These are phyloP conservation scores for Colletotrichum cordylinicola DNA, from an alignment of 2,329 filamentous ascomycete species.

Conservation along the genomic window DNA sequence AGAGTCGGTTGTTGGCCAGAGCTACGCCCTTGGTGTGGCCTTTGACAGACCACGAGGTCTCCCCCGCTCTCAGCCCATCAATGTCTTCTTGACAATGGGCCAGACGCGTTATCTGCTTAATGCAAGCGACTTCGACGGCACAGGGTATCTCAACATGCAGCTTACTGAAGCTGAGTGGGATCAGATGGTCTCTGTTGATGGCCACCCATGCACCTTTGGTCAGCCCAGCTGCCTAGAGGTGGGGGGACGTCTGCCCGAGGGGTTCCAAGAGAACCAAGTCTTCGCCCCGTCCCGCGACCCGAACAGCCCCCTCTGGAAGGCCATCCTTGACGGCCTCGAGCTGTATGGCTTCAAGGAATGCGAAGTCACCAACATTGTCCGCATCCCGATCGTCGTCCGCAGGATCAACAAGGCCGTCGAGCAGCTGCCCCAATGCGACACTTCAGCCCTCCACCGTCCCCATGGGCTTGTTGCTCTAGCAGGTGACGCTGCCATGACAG, in stretches of 20 bases:
- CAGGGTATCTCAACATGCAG: constrained; percentile 29
- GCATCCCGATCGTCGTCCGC: neutral
- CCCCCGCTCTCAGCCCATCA: constrained; percentile 39
- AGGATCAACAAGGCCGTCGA: neutral
- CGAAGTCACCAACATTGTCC: neutral
- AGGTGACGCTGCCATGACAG: neutral
- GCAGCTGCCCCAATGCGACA: neutral
- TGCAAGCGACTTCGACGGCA: constrained; percentile 40
- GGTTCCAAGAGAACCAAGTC: neutral
- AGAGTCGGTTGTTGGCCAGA: constrained; percentile 37
- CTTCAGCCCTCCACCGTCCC: neutral
- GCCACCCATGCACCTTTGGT: constrained; percentile 37
- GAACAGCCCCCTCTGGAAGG: neutral
- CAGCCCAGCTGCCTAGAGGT: constrained; percentile 32
- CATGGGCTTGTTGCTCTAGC: neutral
- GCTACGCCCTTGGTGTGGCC: constrained; percentile 31
- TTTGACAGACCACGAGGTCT: constrained; percentile 32
- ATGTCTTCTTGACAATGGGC: constrained; percentile 40
- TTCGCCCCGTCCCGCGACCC: neutral
- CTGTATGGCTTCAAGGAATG: neutral
- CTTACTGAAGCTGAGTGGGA: constrained; percentile 41
- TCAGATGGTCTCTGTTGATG: constrained; percentile 26
- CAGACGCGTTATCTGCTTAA: constrained; percentile 42
- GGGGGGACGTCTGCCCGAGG: neutral
- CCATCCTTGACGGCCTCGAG: neutral